These are phyloP conservation scores for Dictyostelium gargantuum DNA, from an alignment of 208 protist genomes.

Conservation along the genomic window DNA sequence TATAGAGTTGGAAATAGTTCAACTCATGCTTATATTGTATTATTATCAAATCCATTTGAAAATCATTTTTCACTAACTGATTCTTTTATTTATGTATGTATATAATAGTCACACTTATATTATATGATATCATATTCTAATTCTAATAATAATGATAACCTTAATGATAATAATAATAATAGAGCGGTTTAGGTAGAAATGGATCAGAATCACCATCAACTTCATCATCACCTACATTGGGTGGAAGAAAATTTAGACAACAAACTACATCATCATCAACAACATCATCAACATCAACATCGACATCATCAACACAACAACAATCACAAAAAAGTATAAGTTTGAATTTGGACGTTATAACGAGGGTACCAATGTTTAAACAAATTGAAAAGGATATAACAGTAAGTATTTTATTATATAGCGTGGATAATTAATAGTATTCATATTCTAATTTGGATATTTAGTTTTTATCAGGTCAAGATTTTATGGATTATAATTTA, in stretches of 20 bases:
- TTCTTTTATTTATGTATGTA: conserved; percentile 12
- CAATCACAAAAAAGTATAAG: neutral
- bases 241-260: neutral
- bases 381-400: conserved; percentile 64
- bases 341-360: neutral
- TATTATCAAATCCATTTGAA: conserved; percentile 37
- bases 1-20: conserved; percentile 44
- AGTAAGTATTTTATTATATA: neutral
- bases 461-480: conserved; percentile 27
- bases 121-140: neutral
- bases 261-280: neutral
- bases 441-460: neutral
- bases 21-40: conserved; percentile 42
- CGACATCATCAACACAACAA: neutral
- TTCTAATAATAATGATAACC: no score
- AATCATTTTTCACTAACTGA: neutral
- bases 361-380: conserved; percentile 3
- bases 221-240: neutral
- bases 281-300: neutral
- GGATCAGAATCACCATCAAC: neutral
- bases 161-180: no score
- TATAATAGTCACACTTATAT: no score
- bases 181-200: neutral
- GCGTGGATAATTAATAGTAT: neutral
- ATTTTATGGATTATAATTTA: conserved; percentile 45